phyloP scores from a whole-genome alignment of 116 monocot species.

The Zostera marina region DNA sequence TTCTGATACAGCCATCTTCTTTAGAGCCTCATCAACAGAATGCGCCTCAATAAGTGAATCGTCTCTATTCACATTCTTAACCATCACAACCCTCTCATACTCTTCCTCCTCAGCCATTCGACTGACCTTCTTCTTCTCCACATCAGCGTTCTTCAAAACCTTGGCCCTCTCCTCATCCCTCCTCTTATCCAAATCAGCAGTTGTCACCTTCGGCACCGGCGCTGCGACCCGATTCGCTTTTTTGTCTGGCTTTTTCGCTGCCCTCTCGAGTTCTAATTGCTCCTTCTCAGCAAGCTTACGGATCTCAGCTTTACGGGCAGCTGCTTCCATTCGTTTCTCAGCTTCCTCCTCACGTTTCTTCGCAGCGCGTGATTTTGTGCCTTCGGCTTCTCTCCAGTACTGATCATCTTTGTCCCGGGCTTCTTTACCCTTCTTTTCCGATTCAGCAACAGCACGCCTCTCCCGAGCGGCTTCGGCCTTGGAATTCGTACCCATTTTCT shows the following conservation, averaged over 20 bases:
- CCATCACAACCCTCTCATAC: slow-evolving; percentile 39
- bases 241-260: slow-evolving; percentile 48
- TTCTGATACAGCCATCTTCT: slow-evolving; percentile 46
- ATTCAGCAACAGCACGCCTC: slow-evolving; percentile 42
- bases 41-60: slow-evolving; percentile 78
- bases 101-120: slow-evolving; percentile 65
- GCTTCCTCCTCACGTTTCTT: slow-evolving; percentile 64
- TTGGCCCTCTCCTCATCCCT: slow-evolving; percentile 61
- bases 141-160: slow-evolving; percentile 38
- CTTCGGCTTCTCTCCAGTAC: slow-evolving; percentile 84
- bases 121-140: slow-evolving; percentile 55
- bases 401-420: slow-evolving; percentile 58
- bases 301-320: slow-evolving; percentile 64
- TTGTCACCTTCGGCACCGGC: slow-evolving; percentile 81
- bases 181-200: slow-evolving; percentile 40
- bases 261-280: slow-evolving; percentile 45
- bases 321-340: slow-evolving; percentile 56
- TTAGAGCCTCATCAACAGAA: slow-evolving; percentile 86
- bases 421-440: slow-evolving; percentile 42
- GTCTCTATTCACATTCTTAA: slow-evolving; percentile 78
- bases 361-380: slow-evolving; percentile 72
- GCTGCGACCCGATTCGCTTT: slow-evolving; percentile 58
- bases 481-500: slow-evolving; percentile 87
- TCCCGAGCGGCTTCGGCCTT: slow-evolving; percentile 86
- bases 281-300: slow-evolving; percentile 55